Percentiles rank a stretch among this genome's conserved stretches.
Evolutionary conservation across 257 asterid species (phyloP).

Genomic region (Solanum appendiculatum): DNA sequence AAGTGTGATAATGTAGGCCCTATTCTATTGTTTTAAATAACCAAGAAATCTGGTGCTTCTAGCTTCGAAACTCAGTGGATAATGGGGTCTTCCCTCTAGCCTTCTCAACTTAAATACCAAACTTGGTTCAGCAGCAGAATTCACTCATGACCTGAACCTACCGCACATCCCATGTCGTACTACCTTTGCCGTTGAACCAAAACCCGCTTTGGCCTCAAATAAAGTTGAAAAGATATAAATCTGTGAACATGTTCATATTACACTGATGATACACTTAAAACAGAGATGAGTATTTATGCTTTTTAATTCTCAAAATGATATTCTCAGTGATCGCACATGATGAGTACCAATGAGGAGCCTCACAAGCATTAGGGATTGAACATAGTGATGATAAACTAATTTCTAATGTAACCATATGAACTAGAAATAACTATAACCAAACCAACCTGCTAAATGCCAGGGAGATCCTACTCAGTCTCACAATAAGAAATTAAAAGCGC

Average conservation of each 20-base stretch:
- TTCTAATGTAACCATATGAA: not conserved
- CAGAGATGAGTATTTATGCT: not conserved
- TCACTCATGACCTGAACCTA: not conserved
- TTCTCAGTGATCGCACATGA: not conserved
- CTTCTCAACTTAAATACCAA: not conserved
- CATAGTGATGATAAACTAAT: not conserved
- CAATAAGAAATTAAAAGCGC: not conserved
- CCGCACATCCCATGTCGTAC: not conserved
- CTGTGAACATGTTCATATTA: not conserved
- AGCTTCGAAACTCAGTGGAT: not conserved
- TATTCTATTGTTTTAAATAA: not conserved
- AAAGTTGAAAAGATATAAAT: not conserved
- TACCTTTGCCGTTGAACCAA: not conserved
- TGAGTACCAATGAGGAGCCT: not conserved
- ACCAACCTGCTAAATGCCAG: not conserved
- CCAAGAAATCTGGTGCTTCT: not conserved
- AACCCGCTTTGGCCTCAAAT: not conserved
- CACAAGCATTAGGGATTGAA: not conserved
- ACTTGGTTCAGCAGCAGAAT: not conserved
- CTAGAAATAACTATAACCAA: not conserved
- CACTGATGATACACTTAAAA: not conserved
- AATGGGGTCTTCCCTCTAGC: not conserved
- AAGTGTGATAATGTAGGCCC: too few species aligned
- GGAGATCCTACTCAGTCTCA: not conserved
- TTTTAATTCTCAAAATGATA: not conserved